These are phyloP conservation scores for Golubevia sp. DNA, from an alignment of 1,284 basidiomycete genomes.

Conservation along the genomic window DNA sequence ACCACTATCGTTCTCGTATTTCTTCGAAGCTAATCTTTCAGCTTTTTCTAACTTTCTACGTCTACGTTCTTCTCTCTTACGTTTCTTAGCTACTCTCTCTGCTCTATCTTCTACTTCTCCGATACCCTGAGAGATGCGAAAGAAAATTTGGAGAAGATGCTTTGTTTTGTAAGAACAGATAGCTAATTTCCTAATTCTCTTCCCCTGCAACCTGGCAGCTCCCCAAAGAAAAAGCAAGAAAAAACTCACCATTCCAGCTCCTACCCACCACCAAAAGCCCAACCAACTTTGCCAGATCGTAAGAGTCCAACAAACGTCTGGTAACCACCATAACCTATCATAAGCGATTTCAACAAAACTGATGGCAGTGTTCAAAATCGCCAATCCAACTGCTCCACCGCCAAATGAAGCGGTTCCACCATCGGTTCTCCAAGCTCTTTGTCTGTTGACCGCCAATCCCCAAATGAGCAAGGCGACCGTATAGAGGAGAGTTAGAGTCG, in stretches of 20 bases:
- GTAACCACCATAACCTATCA: slow-evolving; percentile 58
- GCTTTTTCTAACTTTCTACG: slow-evolving; percentile 34
- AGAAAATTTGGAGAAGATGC: background rate
- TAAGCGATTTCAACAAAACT: slow-evolving; percentile 56
- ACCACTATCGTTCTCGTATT: slow-evolving; percentile 20
- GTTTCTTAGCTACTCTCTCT: slow-evolving; percentile 27
- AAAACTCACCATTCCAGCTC: slow-evolving; percentile 46
- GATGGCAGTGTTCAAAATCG: slow-evolving; percentile 50
- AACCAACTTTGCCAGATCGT: slow-evolving; percentile 61
- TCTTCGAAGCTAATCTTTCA: slow-evolving; percentile 23
- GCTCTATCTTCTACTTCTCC: slow-evolving; percentile 56
- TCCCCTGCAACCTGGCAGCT: too few species aligned
- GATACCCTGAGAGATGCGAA: slow-evolving; percentile 26
- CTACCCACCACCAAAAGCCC: slow-evolving; percentile 62
- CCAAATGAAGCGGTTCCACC: slow-evolving; percentile 96
- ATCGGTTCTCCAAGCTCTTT: slow-evolving; percentile 84
- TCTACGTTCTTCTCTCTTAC: slow-evolving; percentile 14
- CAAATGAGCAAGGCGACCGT: slow-evolving; percentile 86
- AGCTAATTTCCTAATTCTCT: too few species aligned
- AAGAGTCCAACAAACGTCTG: slow-evolving; percentile 50
- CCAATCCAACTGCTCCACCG: slow-evolving; percentile 59
- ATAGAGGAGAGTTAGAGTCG: slow-evolving; percentile 90
- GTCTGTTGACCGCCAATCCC: slow-evolving; percentile 87
- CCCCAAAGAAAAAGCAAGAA: too few species aligned
- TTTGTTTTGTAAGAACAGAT: too few species aligned